These are phyloP conservation scores for Rhizopogon vinicolor DNA, from an alignment of 768 basidiomycete genomes.

Conservation along the genomic window DNA sequence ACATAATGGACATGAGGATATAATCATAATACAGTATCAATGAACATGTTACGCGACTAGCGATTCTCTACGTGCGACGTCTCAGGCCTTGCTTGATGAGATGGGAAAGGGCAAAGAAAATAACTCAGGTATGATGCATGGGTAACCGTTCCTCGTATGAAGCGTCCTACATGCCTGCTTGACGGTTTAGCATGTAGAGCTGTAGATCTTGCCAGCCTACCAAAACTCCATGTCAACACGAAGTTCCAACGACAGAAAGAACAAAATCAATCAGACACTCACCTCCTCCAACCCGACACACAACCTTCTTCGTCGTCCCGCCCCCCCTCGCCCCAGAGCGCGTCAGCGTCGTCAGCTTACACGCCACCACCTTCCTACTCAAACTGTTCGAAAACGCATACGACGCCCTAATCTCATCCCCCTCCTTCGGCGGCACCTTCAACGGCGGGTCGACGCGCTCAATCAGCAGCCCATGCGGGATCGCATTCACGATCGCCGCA, in stretches of 20 bases:
- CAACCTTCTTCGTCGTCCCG: conserved; percentile 72
- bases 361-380: conserved; percentile 71
- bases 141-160: neutral
- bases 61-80: neutral
- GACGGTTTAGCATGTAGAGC: conserved; percentile 72
- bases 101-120: neutral
- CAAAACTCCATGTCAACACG: neutral
- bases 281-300: conserved; percentile 90
- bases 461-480: conserved; percentile 71
- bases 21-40: neutral
- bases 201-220: conserved; percentile 79
- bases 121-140: conserved; percentile 2
- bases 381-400: conserved; percentile 77
- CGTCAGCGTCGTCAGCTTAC: conserved; percentile 74
- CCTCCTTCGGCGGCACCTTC: conserved; percentile 57
- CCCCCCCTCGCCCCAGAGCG: conserved; percentile 46
- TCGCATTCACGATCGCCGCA: conserved; percentile 66
- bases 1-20: neutral
- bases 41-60: neutral
- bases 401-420: conserved; percentile 78
- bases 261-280: conserved; percentile 19
- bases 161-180: conserved; percentile 51
- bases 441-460: conserved; percentile 81
- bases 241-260: conserved; percentile 1
- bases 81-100: neutral